A percentile compares a stretch with the other conserved stretches of the same genome.
phyloP scores from a whole-genome alignment of 768 basidiomycete genomes.

The Naematelia aurantialba region DNA sequence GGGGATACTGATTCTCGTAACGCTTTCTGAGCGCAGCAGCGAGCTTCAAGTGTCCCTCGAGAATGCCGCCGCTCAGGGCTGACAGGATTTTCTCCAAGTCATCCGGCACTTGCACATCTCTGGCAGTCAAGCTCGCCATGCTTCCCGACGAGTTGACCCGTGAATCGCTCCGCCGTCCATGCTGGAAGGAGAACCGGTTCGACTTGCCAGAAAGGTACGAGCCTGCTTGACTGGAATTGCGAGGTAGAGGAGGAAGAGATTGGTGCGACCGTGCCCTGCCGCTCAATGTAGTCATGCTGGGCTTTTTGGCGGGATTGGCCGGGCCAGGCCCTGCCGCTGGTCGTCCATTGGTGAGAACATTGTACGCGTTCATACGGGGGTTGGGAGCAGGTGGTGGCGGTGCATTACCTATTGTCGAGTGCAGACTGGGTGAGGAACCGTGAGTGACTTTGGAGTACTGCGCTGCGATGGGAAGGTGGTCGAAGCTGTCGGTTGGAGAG shows the following conservation, averaged over 20 bases:
- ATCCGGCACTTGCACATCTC: constrained; percentile 60
- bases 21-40: constrained; percentile 79
- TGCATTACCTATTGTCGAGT: constrained; percentile 7
- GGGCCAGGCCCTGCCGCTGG: constrained; percentile 21
- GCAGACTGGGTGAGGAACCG: not conserved
- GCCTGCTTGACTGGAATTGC: constrained; percentile 6
- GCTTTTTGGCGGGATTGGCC: constrained; percentile 8
- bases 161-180: not conserved
- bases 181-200: constrained; percentile 24
- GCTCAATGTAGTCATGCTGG: constrained; percentile 15
- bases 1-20: constrained; percentile 92
- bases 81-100: constrained; percentile 81
- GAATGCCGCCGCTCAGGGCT: constrained; percentile 77
- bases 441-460: constrained; percentile 62
- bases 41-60: constrained; percentile 82
- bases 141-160: not conserved
- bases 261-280: constrained; percentile 34
- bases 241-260: constrained; percentile 42
- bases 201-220: constrained; percentile 2
- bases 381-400: constrained; percentile 7
- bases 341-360: constrained; percentile 39
- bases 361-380: constrained; percentile 38
- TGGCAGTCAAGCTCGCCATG: not conserved
- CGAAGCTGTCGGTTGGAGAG: constrained; percentile 63
- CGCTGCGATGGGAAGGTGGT: constrained; percentile 81